Conservation (phyloP, 768 basidiomycete species). For the Dendrothele bispora region DNA sequence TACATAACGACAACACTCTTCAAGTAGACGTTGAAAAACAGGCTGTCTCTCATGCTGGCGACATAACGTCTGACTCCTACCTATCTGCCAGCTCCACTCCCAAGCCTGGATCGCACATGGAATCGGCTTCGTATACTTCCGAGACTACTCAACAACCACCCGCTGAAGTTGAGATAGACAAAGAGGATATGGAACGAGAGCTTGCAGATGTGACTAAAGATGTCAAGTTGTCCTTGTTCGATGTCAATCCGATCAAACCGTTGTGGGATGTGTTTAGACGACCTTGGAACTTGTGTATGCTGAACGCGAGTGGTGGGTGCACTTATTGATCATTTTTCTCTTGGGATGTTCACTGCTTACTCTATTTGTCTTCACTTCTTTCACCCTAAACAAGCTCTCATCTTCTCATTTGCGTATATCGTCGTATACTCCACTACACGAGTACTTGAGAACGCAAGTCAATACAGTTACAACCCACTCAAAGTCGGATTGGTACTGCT, state of each 20-base stretch:
- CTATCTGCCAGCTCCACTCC: no score
- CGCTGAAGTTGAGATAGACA: constrained; percentile 14
- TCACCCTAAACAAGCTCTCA: no score
- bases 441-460: constrained; percentile 57
- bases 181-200: constrained; percentile 10
- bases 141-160: constrained; percentile 13
- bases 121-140: constrained; percentile 25
- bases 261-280: constrained; percentile 56
- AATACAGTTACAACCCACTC: constrained; percentile 69
- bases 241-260: constrained; percentile 75
- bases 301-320: constrained; percentile 49
- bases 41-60: no score
- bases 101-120: constrained; percentile 13
- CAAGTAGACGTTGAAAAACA: no score
- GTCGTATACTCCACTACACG: constrained; percentile 75
- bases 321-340: background rate
- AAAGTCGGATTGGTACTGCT: constrained; percentile 70
- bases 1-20: no score
- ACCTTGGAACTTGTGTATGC: constrained; percentile 66
- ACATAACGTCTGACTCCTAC: no score
- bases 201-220: constrained; percentile 16
- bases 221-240: constrained; percentile 58
- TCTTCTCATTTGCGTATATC: constrained; percentile 27
- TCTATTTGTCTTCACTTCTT: background rate
- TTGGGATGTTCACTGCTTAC: background rate